phyloP scores from a whole-genome alignment of 495 filamentous ascomycete genomes.

The Immersiella caudata region DNA sequence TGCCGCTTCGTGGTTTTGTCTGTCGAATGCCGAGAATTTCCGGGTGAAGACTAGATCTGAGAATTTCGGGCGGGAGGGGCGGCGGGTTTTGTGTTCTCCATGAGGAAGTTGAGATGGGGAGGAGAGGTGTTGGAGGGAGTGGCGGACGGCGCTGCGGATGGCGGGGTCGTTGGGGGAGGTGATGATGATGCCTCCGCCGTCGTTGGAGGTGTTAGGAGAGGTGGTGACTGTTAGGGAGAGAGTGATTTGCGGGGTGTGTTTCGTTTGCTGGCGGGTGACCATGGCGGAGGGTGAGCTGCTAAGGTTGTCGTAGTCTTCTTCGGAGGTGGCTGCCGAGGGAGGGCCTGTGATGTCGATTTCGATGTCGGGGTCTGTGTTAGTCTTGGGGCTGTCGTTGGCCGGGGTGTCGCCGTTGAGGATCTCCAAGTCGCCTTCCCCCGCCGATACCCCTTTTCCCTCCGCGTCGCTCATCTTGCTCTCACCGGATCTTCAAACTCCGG shows the following conservation, averaged over 20 bases:
- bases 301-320: slow-evolving; percentile 26
- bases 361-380: background rate
- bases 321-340: slow-evolving; percentile 8
- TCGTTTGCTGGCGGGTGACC: background rate
- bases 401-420: too few relatives aligned
- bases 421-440: background rate
- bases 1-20: slow-evolving; percentile 59
- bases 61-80: slow-evolving; percentile 45
- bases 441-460: background rate
- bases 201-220: background rate
- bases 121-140: background rate
- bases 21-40: slow-evolving; percentile 71
- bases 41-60: slow-evolving; percentile 51
- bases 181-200: background rate
- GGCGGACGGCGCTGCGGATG: slow-evolving; percentile 4
- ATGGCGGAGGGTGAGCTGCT: background rate
- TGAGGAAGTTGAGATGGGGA: background rate
- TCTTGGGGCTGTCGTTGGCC: too few relatives aligned
- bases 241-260: background rate
- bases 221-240: background rate
- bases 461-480: background rate
- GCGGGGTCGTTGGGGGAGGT: background rate
- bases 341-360: background rate
- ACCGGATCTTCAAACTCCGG: background rate
- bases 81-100: background rate